Base-by-base conservation (phyloP, 441 rosid genomes). In the Euphorbia corollata region DNA sequence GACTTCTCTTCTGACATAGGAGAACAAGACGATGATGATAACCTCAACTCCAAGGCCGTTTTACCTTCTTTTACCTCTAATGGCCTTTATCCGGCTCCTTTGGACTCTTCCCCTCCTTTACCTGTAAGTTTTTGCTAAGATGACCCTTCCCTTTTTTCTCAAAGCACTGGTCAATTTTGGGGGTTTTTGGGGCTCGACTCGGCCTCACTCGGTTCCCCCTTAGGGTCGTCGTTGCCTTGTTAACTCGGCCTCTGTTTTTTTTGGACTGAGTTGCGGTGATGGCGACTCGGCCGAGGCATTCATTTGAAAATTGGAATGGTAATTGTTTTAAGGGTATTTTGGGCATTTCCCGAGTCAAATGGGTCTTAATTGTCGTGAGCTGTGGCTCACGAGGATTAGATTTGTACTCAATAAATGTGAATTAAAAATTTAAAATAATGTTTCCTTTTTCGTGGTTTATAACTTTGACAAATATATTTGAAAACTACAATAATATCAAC, bases 1-100 rank as follows among this genome's bases (percentile, higher is more conserved):
- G 83, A 90, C 86, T 88, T 90, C 73, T 69, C 77, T 22, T 82
- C 78, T 13, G 87, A 75, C 67, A 74, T 85, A 61, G 84, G 78
- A 4, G 87, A 81, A 23, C 85, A 69, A n/a, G 84, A 81, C 6
- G 86, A 81, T 5, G 87, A 75, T 7, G 82, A 78, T 27, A 71
- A 72, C 66, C 71, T 6, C 59, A 41, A 15, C 75, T 56, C 50
- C 57, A 73, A 75, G 48, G 60, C 71, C 11, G 47, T 53, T 9
- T 69, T 76, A 8, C 72, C 75, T 18, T 56, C 80, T 47, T 60
- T 73, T 48, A 56, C 45, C 69, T 71, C 43, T 3, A 72, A 60
- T 51, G 76, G 67, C 20, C 48, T 20, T 64, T 60, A 8, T 57
- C 51, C 74, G 39, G 27, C 53, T 64, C 18, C 74, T 24, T 43